These are phyloP conservation scores for Lactarius psammicola DNA, from an alignment of 768 basidiomycete genomes.

Conservation along the genomic window DNA sequence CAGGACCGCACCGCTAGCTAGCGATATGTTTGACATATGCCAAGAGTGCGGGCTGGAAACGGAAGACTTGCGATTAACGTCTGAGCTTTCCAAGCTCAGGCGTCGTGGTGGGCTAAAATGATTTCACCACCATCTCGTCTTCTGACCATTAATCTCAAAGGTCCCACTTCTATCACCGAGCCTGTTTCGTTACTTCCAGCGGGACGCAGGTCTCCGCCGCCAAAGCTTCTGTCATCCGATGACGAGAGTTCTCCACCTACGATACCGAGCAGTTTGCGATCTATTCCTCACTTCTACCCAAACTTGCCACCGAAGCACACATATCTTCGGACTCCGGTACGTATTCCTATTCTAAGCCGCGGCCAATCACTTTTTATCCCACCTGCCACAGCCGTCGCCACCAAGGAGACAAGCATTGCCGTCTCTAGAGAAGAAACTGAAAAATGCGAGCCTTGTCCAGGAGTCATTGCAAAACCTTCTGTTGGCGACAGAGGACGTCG, in stretches of 20 bases:
- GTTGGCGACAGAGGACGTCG: slow-evolving; percentile 73
- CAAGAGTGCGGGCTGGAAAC: slow-evolving; percentile 50
- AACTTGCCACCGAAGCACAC: slow-evolving; percentile 76
- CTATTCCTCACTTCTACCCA: slow-evolving; percentile 52
- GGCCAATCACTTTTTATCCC: slow-evolving; percentile 4
- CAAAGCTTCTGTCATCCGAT: slow-evolving; percentile 70
- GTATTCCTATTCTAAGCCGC: slow-evolving; percentile 29
- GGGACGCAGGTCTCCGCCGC: slow-evolving; percentile 58
- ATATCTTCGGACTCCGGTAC: slow-evolving; percentile 77
- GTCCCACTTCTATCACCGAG: slow-evolving; percentile 10
- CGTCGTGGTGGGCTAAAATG: slow-evolving; percentile 39
- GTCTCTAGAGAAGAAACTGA: slow-evolving; percentile 80
- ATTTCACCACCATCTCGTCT: not conserved
- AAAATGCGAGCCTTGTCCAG: slow-evolving; percentile 78
- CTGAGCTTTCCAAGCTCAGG: slow-evolving; percentile 39
- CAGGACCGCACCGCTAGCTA: slow-evolving; percentile 57
- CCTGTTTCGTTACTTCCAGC: slow-evolving; percentile 48
- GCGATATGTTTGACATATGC: slow-evolving; percentile 65
- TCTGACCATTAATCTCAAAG: not conserved
- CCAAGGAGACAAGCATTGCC: slow-evolving; percentile 77
- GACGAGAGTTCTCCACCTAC: slow-evolving; percentile 57
- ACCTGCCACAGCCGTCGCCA: slow-evolving; percentile 57
- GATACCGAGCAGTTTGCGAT: slow-evolving; percentile 60
- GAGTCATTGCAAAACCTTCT: slow-evolving; percentile 79
- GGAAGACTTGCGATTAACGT: slow-evolving; percentile 41